phyloP scores from a whole-genome alignment of 2,329 filamentous ascomycete species.

The Lomentospora prolificans region DNA sequence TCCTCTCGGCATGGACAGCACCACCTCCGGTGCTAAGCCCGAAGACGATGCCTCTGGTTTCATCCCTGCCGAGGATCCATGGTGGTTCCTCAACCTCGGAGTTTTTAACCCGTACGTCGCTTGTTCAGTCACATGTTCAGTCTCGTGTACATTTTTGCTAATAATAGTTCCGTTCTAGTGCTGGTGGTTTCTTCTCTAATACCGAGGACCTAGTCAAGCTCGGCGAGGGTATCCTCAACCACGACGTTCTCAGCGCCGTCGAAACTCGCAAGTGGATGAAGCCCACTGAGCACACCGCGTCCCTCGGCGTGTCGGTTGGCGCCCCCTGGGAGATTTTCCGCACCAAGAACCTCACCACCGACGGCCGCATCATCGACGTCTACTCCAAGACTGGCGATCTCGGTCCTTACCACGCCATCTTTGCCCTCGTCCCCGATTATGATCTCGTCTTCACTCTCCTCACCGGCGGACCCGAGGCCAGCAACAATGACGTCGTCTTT shows the following conservation, averaged over 20 bases:
- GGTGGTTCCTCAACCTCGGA: constrained; percentile 24
- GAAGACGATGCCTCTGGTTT: constrained; percentile 20
- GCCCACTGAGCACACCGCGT: constrained; percentile 26
- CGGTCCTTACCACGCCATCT: constrained; percentile 27
- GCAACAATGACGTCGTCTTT: constrained; percentile 14
- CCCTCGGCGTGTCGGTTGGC: constrained; percentile 27
- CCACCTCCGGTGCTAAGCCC: constrained; percentile 23
- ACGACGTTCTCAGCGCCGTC: constrained; percentile 27
- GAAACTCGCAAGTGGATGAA: constrained; percentile 36
- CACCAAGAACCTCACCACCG: constrained; percentile 23
- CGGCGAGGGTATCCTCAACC: constrained; percentile 29
- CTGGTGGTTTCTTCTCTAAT: constrained; percentile 30
- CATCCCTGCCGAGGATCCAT: constrained; percentile 22
- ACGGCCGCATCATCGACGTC: constrained; percentile 31
- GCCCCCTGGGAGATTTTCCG: constrained; percentile 38
- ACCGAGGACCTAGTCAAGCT: constrained; percentile 31
- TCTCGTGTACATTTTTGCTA: too few species aligned
- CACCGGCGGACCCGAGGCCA: constrained; percentile 21
- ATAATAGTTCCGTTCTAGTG: too few species aligned
- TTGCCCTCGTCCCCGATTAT: constrained; percentile 36
- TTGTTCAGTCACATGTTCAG: too few species aligned
- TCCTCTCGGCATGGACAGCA: constrained; percentile 30
- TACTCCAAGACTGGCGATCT: constrained; percentile 37
- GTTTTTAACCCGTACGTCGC: constrained; percentile 24
- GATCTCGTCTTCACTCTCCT: constrained; percentile 31